Conservation (phyloP, 2,329 filamentous ascomycete genomes). For the Coniochaeta prunicola region DNA sequence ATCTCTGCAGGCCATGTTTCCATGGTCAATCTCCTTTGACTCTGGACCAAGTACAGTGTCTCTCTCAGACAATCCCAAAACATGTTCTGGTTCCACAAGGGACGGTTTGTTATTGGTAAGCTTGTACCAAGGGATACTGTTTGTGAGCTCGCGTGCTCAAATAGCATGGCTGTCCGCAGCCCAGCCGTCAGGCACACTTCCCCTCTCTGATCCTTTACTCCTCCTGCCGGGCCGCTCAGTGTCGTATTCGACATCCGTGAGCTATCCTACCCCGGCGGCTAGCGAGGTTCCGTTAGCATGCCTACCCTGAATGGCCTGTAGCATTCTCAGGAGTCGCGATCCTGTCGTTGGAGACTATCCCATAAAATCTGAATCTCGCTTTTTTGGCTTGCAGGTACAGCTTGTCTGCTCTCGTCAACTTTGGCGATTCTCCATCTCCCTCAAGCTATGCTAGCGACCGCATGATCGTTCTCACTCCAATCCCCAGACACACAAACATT, state of each 20-base stretch:
- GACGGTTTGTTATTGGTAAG: too few relatives aligned
- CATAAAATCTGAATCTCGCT: not conserved
- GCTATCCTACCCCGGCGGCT: not conserved
- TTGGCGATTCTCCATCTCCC: not conserved
- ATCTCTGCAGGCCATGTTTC: too few relatives aligned
- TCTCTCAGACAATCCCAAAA: too few relatives aligned
- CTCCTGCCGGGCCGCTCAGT: not conserved
- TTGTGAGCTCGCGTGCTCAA: not conserved
- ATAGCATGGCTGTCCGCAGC: not conserved
- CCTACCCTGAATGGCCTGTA: not conserved
- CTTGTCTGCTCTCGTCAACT: not conserved
- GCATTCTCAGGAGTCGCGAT: not conserved
- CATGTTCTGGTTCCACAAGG: too few relatives aligned
- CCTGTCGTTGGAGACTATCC: not conserved
- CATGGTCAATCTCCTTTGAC: too few relatives aligned
- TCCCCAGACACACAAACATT: not conserved
- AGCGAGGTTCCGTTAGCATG: not conserved
- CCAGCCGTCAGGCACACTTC: not conserved
- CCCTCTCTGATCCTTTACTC: not conserved
- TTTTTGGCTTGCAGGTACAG: not conserved
- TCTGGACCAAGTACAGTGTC: too few relatives aligned
- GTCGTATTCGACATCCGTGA: not conserved
- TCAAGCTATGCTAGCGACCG: not conserved
- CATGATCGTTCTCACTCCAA: not conserved
- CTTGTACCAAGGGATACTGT: too few relatives aligned